Conservation (phyloP, 257 asterid species). For the Striga asiatica region DNA sequence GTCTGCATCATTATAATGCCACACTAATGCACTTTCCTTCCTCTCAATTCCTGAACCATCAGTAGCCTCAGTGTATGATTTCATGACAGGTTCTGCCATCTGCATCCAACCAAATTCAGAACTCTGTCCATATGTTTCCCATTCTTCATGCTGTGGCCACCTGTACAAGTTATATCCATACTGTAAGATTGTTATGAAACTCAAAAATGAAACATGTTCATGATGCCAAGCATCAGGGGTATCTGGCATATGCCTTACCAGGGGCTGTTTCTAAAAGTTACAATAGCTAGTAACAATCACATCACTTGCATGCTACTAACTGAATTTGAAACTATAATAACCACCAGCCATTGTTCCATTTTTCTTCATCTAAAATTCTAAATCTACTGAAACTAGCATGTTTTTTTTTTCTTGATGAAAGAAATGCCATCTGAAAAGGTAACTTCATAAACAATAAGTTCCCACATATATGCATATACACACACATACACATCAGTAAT, state of each 20-base stretch:
- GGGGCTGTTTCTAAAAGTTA: no score
- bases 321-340: not conserved
- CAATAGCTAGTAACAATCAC: no score
- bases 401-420: no score
- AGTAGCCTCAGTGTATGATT: constrained; percentile 58
- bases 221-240: not conserved
- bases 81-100: constrained; percentile 75
- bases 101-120: constrained; percentile 61
- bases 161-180: constrained; percentile 28
- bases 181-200: not conserved
- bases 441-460: not conserved
- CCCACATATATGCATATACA: not conserved
- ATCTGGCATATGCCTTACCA: not conserved
- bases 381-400: no score
- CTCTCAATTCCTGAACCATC: constrained; percentile 58
- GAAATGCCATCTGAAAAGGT: no score
- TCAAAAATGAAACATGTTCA: no score
- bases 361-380: no score
- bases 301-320: no score
- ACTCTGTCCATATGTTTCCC: constrained; percentile 43
- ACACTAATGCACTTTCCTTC: constrained; percentile 66
- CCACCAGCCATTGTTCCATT: no score
- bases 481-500: no score
- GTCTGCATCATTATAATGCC: constrained; percentile 67
- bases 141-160: constrained; percentile 33